Conservation (phyloP, 148 eudicot genomes). For the Spergularia marina region DNA sequence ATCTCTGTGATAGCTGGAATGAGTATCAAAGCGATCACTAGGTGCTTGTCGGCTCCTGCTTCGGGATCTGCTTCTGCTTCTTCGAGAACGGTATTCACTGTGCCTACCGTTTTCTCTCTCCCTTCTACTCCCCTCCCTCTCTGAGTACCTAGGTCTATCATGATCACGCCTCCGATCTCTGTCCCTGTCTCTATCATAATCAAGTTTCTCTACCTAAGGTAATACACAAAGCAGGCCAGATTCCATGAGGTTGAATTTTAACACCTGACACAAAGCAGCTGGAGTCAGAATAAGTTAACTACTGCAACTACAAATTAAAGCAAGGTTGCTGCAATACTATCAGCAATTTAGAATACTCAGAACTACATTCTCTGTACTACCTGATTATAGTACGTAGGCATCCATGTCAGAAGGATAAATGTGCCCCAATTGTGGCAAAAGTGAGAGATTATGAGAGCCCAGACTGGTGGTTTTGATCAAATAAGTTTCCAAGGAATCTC, state of each 20-base stretch:
- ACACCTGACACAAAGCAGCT: constrained; percentile 51
- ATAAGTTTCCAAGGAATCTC: constrained; percentile 91
- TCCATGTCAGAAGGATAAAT: constrained; percentile 96
- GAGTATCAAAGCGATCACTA: constrained; percentile 30
- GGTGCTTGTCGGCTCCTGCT: constrained; percentile 48
- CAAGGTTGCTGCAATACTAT: not conserved
- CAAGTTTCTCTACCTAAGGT: constrained; percentile 97
- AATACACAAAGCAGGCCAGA: constrained; percentile 84
- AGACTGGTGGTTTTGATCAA: constrained; percentile 85
- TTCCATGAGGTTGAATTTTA: constrained; percentile 92
- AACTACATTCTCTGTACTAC: constrained; percentile 28
- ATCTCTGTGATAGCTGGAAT: constrained; percentile 43
- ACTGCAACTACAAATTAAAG: not conserved
- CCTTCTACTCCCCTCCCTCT: constrained; percentile 58
- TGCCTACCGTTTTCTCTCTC: constrained; percentile 49
- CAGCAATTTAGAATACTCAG: constrained; percentile 4
- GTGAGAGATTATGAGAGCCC: constrained; percentile 98
- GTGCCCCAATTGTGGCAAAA: constrained; percentile 99
- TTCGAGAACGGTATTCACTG: constrained; percentile 44
- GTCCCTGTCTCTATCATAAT: constrained; percentile 45
- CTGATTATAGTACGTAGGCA: constrained; percentile 99
- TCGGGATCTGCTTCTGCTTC: constrained; percentile 41
- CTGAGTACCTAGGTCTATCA: constrained; percentile 41
- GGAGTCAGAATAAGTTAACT: constrained; percentile 27
- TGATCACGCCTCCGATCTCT: constrained; percentile 61